Evolutionary conservation across 1,139 yeast genomes (phyloP), one percentile per base, ranked within the genome.

Genomic region (Debaryomyces psychrophilus): DNA sequence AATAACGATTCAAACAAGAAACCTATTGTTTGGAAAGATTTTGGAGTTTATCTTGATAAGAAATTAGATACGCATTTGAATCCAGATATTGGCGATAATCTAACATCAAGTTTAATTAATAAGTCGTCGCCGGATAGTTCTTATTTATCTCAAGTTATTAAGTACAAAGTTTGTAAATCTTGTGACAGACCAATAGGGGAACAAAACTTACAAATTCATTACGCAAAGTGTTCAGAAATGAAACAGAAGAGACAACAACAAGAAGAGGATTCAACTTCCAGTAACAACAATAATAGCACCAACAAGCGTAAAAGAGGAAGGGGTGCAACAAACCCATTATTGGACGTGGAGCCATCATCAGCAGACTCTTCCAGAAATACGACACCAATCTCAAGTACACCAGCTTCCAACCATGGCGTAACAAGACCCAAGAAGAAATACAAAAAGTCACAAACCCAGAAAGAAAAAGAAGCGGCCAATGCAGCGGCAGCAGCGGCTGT

Each of bases 101-200:
- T 34, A 39, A 48, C 35, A 31, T 43, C 50, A 54, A 36, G 59
- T 62, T 47, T 53, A 48, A 60, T 64, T 12, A 51, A 57, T 47
- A 55, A 54, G 54, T 53, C 66, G 54, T 46, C 62, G 50, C 52
- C 68, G 58, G 54, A 71, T 64, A 48, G 69, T 62, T 60, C 84
- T 69, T 50, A 62, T 69, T 50, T 76, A 59, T 51, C 75, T 55
- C 56, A 76, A 70, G 68, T 68, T 18, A 58, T 82, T 22, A 73
- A 76, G 44, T 87, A 82, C 58, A 76, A 86, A 54, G 76, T 85
- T 56, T 87, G 95, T 62, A 82, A 81, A 48, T 68, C 72, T 48
- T 87, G 95, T 60, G 74, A 77, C 41, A 73, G 85, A 48, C 93
- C 93, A 1, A 73, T 87, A 11, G 76, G 85, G 12, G 74, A 72